Base-by-base conservation (phyloP, 164 flowering plant species). In the Euptelea pleiosperma region DNA sequence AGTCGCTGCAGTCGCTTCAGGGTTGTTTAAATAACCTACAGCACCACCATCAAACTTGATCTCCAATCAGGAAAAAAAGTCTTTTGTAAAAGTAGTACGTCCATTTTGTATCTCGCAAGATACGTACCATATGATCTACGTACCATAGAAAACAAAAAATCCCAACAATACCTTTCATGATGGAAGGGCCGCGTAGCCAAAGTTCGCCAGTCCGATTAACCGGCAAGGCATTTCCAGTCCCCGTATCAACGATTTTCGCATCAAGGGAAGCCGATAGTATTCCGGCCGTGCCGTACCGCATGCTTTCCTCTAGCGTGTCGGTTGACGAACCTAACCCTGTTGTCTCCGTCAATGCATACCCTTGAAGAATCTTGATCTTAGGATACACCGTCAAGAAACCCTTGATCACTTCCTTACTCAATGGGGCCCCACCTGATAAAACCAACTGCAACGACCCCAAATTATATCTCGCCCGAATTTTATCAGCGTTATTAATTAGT, bases 121-220 rank as follows among this genome's bases (percentile, higher is more conserved):
- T n/a, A n/a, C n/a, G n/a, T n/a, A n/a, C n/a, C n/a, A n/a, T n/a
- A n/a, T n/a, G n/a, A n/a, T n/a, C n/a, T n/a, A n/a, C n/a, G n/a
- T n/a, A n/a, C n/a, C n/a, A n/a, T n/a, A n/a, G n/a, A n/a, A n/a
- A n/a, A n/a, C n/a, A n/a, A n/a, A n/a, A n/a, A n/a, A n/a, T n/a
- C n/a, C n/a, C n/a, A n/a, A n/a, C n/a, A n/a, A n/a, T 73, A 91
- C 98, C 98, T 85, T 86, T 86, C 96, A 91, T 91, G 43, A 89
- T 64, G 56, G 80, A 40, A 16, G 87, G 87, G 1, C 95, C 96
- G 30, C 74, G 78, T 1, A 91, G 85, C 95, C 94, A 91, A 67
- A 91, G 96, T 84, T 91, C 98, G 1, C 98, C 98, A 15, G 89
- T 85, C 56, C 40, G 70, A 52, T 85, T 85, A 40, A 76, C 84